Base-by-base conservation (phyloP, 495 filamentous ascomycete species). In the Talaromyces borbonicus region DNA sequence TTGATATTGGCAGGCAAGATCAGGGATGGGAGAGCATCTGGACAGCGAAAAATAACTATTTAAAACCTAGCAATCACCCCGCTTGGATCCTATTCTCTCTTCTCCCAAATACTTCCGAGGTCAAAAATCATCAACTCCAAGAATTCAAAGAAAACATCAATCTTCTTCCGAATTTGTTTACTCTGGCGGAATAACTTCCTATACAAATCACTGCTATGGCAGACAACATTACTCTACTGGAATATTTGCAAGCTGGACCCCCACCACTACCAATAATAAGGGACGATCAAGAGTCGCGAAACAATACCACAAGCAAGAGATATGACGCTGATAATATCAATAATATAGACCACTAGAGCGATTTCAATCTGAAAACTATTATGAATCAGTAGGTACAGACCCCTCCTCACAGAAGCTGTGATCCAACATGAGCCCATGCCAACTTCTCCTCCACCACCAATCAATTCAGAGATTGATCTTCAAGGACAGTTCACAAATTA, bases 301-400 rank as follows among this genome's bases (percentile, higher is more conserved):
- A 43, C 3, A 53, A 50, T 14, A 53, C 51, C 20, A 37, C 12
- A 50, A 50, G 42, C 29, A 29, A 27, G 14, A 4, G 19, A n/a
- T 53, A 54, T 33, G 25, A 15, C 18, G 43, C 36, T n/a, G 22
- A 5, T 20, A 47, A 53, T 43, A 53, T 53, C 18, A 29, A 11
- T 33, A 15, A 44, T 23, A 25, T 50, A 1, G 46, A 48, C 1
- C 43, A 43, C 43, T 54, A 38, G 51, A 25, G n/a, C 20, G 22
- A 11, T 9, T 54, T 54, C 20, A 54, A 50, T 30, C 24, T 53
- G 2, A 37, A 4, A 12, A 27, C 41, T 6, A 53, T 53, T 30
- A 16, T 35, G 12, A 15, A 47, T 9, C 51, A 47, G 27, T 47
- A n/a, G n/a, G n/a, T n/a, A 36, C 16, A 4, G 29, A 11, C 25